Evolutionary conservation across 2,329 filamentous ascomycete species (phyloP).

Genomic region (Neurospora crassa): DNA sequence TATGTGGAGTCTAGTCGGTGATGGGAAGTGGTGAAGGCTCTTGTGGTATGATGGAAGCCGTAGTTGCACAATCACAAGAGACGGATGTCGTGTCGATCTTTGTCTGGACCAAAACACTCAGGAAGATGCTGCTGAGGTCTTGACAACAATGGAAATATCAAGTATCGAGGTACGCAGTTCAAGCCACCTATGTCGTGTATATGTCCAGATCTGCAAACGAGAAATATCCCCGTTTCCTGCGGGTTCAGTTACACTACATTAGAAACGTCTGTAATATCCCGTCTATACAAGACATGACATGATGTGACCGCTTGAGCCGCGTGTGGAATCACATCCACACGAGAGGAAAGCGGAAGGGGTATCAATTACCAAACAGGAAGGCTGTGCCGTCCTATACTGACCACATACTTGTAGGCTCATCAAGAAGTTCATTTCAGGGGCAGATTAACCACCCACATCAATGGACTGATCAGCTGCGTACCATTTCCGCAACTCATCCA

Average conservation of each 20-base stretch:
- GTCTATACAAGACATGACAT: background rate
- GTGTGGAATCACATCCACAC: background rate
- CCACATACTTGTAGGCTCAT: background rate
- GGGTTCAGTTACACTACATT: background rate
- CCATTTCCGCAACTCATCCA: constrained; percentile 5
- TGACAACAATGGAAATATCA: too few relatives aligned
- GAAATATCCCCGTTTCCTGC: background rate
- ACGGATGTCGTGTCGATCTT: background rate
- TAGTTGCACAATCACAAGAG: background rate
- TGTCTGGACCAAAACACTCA: background rate
- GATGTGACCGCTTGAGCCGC: background rate
- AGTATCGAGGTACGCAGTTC: background rate
- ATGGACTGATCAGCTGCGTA: background rate
- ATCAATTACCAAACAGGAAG: background rate
- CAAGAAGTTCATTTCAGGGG: background rate
- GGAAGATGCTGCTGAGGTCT: too few relatives aligned
- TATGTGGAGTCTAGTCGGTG: background rate
- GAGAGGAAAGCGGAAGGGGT: background rate
- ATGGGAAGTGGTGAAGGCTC: background rate
- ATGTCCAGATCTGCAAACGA: background rate
- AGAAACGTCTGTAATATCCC: background rate
- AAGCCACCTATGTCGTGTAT: background rate
- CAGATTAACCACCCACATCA: background rate
- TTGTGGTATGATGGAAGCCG: background rate
- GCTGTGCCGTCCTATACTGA: background rate